Conservation (phyloP, 306 rosid species). For the Trifolium fragiferum region DNA sequence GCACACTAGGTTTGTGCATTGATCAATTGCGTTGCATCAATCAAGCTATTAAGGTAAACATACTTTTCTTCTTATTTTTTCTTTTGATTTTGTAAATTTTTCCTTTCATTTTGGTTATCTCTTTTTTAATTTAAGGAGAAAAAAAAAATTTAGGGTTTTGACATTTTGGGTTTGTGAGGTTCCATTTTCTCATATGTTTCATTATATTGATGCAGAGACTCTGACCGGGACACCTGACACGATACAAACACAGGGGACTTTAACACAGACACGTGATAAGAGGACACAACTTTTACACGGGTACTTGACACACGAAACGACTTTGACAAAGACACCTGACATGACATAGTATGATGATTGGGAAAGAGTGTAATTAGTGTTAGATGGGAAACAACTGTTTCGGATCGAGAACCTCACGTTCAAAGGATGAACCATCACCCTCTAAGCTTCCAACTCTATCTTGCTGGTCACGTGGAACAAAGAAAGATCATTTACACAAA, state of each 20-base stretch:
- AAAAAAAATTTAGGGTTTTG: not conserved
- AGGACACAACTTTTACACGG: not conserved
- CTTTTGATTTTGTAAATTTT: not conserved
- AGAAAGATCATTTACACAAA: constrained; percentile 16
- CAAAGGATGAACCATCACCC: constrained; percentile 39
- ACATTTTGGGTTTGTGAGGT: not conserved
- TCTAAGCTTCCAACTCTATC: constrained; percentile 41
- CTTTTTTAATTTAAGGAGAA: not conserved
- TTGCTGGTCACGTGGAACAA: constrained; percentile 55
- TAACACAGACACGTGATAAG: not conserved
- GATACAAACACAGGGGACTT: not conserved
- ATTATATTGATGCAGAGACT: constrained; percentile 1
- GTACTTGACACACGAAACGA: not conserved
- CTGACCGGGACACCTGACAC: not conserved
- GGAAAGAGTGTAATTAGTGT: constrained; percentile 34
- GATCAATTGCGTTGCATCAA: constrained; percentile 36
- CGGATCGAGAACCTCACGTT: constrained; percentile 45
- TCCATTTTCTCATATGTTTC: constrained; percentile 1
- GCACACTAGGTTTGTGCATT: constrained; percentile 18
- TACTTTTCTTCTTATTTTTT: not conserved
- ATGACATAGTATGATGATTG: constrained; percentile 25
- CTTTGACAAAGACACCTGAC: not conserved
- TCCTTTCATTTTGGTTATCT: not conserved
- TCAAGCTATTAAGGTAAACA: constrained; percentile 26
- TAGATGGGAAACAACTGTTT: constrained; percentile 90